Conservation (phyloP, 2,329 filamentous ascomycete genomes). For the Verticillium longisporum region DNA sequence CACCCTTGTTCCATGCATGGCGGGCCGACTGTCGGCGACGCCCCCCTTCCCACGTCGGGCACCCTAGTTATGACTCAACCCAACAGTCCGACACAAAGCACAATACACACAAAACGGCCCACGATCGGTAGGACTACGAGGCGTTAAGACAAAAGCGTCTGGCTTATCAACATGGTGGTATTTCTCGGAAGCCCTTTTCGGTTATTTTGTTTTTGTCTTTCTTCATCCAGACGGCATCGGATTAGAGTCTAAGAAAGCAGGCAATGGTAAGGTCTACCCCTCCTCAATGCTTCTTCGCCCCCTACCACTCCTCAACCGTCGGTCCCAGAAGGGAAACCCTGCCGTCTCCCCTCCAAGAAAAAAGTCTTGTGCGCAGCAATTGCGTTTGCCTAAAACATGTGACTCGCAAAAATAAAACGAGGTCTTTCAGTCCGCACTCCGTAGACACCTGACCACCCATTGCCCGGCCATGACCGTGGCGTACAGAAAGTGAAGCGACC, state of each 20-base stretch:
- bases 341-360: slow-evolving; percentile 22
- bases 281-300: slow-evolving; percentile 39
- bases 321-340: slow-evolving; percentile 20
- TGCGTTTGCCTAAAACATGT: slow-evolving; percentile 37
- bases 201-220: slow-evolving; percentile 48
- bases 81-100: not conserved
- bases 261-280: slow-evolving; percentile 32
- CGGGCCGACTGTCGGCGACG: not conserved
- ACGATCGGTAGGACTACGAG: not conserved
- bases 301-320: slow-evolving; percentile 28
- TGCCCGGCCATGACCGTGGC: slow-evolving; percentile 33
- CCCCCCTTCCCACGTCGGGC: not conserved
- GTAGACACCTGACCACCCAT: slow-evolving; percentile 54
- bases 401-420: slow-evolving; percentile 41
- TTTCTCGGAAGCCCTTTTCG: slow-evolving; percentile 22
- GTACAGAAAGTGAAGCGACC: slow-evolving; percentile 12
- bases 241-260: slow-evolving; percentile 50
- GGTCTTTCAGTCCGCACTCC: slow-evolving; percentile 55
- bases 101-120: not conserved
- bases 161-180: slow-evolving; percentile 17
- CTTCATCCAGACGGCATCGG: slow-evolving; percentile 48
- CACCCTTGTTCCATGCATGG: not conserved
- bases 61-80: not conserved
- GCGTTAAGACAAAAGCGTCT: not conserved
- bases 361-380: slow-evolving; percentile 27